Base-by-base conservation (phyloP, 495 filamentous ascomycete genomes). In the Acidiella bohemica region DNA sequence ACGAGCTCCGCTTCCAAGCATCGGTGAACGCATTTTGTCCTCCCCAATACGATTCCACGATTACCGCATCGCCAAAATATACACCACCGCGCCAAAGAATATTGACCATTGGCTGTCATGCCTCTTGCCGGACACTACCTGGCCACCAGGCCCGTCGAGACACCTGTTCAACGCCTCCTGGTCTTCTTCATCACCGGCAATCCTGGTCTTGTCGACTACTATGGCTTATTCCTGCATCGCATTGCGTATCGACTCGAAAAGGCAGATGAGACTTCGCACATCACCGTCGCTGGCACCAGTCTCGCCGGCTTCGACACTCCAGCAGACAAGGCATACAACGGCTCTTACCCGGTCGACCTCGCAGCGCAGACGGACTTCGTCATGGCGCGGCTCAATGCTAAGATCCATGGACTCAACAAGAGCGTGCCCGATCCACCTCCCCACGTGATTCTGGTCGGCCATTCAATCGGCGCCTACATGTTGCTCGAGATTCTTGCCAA, bases 121-220 rank as follows among this genome's bases (percentile, higher is more conserved):
- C n/a, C n/a, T n/a, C n/a, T n/a, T n/a, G n/a, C n/a, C n/a, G n/a
- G n/a, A n/a, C n/a, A n/a, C n/a, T n/a, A n/a, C n/a, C n/a, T n/a
- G n/a, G n/a, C n/a, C n/a, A n/a, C n/a, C n/a, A n/a, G n/a, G n/a
- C n/a, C n/a, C n/a, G n/a, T n/a, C n/a, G n/a, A n/a, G n/a, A n/a
- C n/a, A n/a, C n/a, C n/a, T n/a, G n/a, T n/a, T n/a, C n/a, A 23
- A 10, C 17, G 13, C 4, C 24, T 51, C 4, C 43, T 62, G 37
- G 62, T 78, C 27, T 77, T 70, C 63, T 83, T 92, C 57, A 73
- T 94, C 28, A 67, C 84, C 20, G 88, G 88, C 12, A 94, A 94
- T 46, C 88, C 88, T 8, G 88, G 88, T 0, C 62, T 93, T 24
- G 76, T 93, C 32, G 63, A 61, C 22, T 95, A 86, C 65, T 96